A percentile compares a stretch with the other conserved stretches of the same genome.
Evolutionary conservation across 2,329 filamentous ascomycete species (phyloP).

Genomic region (Aspergillus fructus): DNA sequence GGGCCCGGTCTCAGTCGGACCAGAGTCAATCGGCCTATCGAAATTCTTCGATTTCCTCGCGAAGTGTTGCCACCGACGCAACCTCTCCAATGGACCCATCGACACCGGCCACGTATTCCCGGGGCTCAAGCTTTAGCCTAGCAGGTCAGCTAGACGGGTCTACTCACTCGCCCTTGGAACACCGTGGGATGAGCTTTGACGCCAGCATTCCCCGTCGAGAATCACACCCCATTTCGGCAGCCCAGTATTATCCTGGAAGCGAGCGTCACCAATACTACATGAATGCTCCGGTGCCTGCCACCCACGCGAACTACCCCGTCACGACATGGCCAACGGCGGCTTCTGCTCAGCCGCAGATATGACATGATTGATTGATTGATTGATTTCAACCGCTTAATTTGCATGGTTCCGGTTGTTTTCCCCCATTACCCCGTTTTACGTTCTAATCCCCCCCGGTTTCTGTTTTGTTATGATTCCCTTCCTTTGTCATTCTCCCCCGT

Average conservation of each 20-base stretch:
- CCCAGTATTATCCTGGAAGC: constrained; percentile 32
- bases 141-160: constrained; percentile 32
- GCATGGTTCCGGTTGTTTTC: neutral
- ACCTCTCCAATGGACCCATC: constrained; percentile 40
- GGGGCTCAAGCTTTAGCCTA: constrained; percentile 36
- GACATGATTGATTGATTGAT: neutral
- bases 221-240: constrained; percentile 31
- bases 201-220: constrained; percentile 36
- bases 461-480: constrained; percentile 12
- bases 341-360: constrained; percentile 40
- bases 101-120: constrained; percentile 36
- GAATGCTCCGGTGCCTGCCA: constrained; percentile 24
- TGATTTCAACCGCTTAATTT: neutral
- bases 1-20: constrained; percentile 37
- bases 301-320: constrained; percentile 35
- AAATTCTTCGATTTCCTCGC: constrained; percentile 41
- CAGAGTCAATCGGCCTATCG: constrained; percentile 39
- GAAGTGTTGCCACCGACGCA: constrained; percentile 38
- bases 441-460: constrained; percentile 10
- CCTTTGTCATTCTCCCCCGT: constrained; percentile 9
- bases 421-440: neutral
- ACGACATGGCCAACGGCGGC: constrained; percentile 40
- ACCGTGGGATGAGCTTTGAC: constrained; percentile 34
- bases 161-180: constrained; percentile 30
- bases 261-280: constrained; percentile 38